Evolutionary conservation across 495 filamentous ascomycete genomes (phyloP), one percentile per base, ranked within the genome.

Genomic region (Daldinia concentrica): DNA sequence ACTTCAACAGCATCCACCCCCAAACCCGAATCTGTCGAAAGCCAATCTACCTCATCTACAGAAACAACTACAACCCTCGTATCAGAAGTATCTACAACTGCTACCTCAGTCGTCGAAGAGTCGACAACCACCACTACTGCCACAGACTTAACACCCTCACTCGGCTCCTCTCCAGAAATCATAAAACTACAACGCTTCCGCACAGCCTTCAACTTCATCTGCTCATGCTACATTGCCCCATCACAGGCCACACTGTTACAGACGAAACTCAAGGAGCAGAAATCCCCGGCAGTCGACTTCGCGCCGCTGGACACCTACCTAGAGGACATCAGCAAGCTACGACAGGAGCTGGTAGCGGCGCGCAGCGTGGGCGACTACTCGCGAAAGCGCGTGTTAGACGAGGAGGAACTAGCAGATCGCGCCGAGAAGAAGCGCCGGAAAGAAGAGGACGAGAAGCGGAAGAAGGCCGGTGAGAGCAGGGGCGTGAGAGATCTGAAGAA

Each of bases 401-500:
- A 96, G 26, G 92, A 95, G 39, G 92, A 91, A 76, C 90, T 91
- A 71, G 85, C 86, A 36, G 88, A 88, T 73, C 89, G 93, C 22
- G 90, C 91, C 39, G 91, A 94, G 76, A 93, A 95, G 79, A 90
- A 89, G 81, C 87, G 87, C 59, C 89, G 88, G 77, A 87, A 88
- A 79, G 86, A 86, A 29, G 87, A 87, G 15, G 88, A 88, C 48
- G 85, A 89, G 22, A 88, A 87, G 79, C 79, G 80, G 39, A 86
- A 88, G 71, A 93, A 93, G 78, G 86, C 85, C 7, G 83, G 84
- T 14, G 87, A 92, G 80, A 95, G 91, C 69, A 83, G 87, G 19
- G 94, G 86, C 0, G 88, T 97, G 1, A 89, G 86, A 72, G 85
- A 94, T 41, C 75, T 99, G 74, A 91, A 90, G 77, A 98, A 98